Base-by-base conservation (phyloP, 345 rosid species). In the Trapa bicornis region DNA sequence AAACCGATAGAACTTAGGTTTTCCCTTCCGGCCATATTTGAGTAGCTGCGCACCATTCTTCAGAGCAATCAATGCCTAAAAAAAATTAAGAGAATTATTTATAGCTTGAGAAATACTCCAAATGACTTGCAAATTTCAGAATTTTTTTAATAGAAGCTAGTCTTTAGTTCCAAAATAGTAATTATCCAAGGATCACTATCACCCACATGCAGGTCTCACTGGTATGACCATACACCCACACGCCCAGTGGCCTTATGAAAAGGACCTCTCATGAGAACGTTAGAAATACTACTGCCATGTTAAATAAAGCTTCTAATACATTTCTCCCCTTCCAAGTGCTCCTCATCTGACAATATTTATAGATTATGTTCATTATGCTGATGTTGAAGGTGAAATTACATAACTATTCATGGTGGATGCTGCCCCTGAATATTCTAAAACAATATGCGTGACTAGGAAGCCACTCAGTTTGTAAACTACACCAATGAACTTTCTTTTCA, bases 11-110 rank as follows among this genome's bases (percentile, higher is more conserved):
- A 89, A 87, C 84, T 89, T 89, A 52, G 97, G 98, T 81, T 84
- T 93, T 79, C 96, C 98, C 77, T 93, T 86, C n/a, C 90, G 94
- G 81, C 94, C 96, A 84, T 87, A 88, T 75, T 90, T 93, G 76
- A 88, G 79, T 61, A 93, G 88, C 66, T 87, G 96, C 79, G 92
- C 81, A 73, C 98, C 98, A 81, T 84, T 90, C 84, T 90, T 90
- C 86, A 93, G 78, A 69, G 92, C 84, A 77, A 86, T 84, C 67
- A 90, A 75, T 70, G 91, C 92, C 98, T 93, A 82, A 78, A 82
- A 82, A 22, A 78, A 76, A 75, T 5, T 45, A 5, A 58, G 16
- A 38, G 37, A 1, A 16, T 11, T 10, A 17, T 37, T 22, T 9
- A 6, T 38, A 50, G 22, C 60, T n/a, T 2, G 36, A 52, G 56